Evolutionary conservation across 768 basidiomycete species (phyloP).

Genomic region (Tulasnella sp.): DNA sequence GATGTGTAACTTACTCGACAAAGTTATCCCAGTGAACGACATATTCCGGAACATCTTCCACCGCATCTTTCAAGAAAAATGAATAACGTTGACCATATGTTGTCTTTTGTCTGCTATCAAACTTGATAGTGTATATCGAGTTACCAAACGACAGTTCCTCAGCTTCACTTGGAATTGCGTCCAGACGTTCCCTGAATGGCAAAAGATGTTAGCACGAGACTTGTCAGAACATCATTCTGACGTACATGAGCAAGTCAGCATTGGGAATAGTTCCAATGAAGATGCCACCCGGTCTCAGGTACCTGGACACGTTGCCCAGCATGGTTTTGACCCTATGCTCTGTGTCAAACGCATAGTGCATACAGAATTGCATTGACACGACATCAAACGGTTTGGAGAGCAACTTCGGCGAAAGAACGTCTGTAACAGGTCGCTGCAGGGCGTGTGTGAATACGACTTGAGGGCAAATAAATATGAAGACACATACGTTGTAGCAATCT

Average conservation of each 20-base stretch:
- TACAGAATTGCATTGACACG: conserved; percentile 98
- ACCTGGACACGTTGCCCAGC: conserved; percentile 77
- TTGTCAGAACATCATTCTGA: conserved; percentile 15
- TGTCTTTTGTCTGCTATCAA: conserved; percentile 52
- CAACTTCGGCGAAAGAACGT: conserved; percentile 48
- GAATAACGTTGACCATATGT: conserved; percentile 85
- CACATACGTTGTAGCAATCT: conserved; percentile 64
- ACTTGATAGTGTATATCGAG: conserved; percentile 75
- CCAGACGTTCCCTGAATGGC: conserved; percentile 44
- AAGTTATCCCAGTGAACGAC: conserved; percentile 94
- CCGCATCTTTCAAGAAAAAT: conserved; percentile 89
- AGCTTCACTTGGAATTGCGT: conserved; percentile 44
- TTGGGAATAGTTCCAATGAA: conserved; percentile 98
- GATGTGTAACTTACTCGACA: conserved; percentile 43
- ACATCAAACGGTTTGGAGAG: conserved; percentile 73
- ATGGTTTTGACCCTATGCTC: conserved; percentile 75
- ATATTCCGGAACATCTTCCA: conserved; percentile 95
- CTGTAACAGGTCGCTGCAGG: conserved; percentile 44
- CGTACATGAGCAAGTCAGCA: conserved; percentile 69
- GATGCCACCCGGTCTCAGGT: conserved; percentile 72
- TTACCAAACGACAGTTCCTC: conserved; percentile 78
- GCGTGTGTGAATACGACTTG: conserved; percentile 7
- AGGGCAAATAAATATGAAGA: not conserved
- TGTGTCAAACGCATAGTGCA: conserved; percentile 99
- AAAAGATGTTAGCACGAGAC: not conserved